Evolutionary conservation across 2,329 filamentous ascomycete species (phyloP), one percentile per base, ranked within the genome.

Genomic region (Pseudocercospora cruenta): DNA sequence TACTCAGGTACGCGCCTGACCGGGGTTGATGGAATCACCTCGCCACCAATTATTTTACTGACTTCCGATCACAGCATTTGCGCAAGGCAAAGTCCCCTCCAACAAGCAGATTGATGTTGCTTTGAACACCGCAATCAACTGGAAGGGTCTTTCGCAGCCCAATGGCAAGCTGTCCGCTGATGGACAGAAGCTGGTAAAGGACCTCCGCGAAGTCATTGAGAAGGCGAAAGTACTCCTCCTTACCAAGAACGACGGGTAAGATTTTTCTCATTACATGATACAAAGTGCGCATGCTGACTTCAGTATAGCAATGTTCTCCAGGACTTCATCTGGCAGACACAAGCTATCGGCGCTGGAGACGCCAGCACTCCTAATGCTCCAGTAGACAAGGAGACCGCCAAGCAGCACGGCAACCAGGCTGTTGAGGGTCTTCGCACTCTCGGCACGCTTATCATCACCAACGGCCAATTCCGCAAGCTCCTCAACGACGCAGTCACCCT

Each of bases 71-170:
- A 16, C 43, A 84, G 94, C 93, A 60, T 97, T 98, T 80, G 85
- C 91, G 77, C 87, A 89, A 73, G 94, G 94, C 83, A 98, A 97
- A 80, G 89, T 94, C 54, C 94, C 94, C 69, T 96, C 94, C 75
- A 97, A 97, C 81, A 92, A 94, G 74, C 94, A 97, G 83, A 96
- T 97, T 78, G 95, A 98, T 82, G 86, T 97, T 58, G 94, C 95
- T 28, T 82, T 99, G 78, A 98, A 96, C 85, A 95, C 91, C 78
- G 91, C 93, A 73, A 85, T 97, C 59, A 84, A 85, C 36, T 94
- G 91, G 71, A 88, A 86, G 77, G 83, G 88, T 8, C 82, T 98
- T 26, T 80, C 87, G 3, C 87, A 82, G 24, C 93, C 94, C 5
- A 90, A 92, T 0, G 82, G 86, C 67, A 90, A 90, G 77, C 89